phyloP scores from a whole-genome alignment of 164 flowering plant species.

The Aristolochia fimbriata region DNA sequence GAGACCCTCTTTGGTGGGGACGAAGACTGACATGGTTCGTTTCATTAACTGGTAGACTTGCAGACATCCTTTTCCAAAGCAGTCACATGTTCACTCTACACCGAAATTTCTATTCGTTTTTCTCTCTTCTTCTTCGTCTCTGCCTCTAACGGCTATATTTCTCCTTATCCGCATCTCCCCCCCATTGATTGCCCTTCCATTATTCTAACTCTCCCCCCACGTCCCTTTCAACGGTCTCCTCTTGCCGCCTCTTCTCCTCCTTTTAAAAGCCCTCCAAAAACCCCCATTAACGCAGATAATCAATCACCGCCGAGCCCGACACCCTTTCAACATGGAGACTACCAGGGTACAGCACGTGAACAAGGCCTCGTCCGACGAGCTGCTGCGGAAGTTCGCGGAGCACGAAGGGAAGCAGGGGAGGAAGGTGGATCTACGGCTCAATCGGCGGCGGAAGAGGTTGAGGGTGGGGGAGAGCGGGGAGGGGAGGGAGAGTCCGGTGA shows the following conservation, averaged over 20 bases:
- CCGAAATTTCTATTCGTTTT: too few species aligned
- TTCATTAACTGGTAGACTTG: too few species aligned
- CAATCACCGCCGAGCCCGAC: neutral
- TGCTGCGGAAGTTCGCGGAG: conserved; percentile 75
- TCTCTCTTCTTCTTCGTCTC: neutral
- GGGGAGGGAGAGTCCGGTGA: conserved; percentile 17
- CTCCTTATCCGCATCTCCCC: neutral
- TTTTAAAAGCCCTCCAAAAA: neutral
- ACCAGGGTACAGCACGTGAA: conserved; percentile 51
- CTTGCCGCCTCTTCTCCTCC: neutral
- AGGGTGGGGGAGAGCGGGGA: neutral
- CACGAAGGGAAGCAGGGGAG: conserved; percentile 9
- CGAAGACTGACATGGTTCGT: too few species aligned
- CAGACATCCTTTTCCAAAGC: too few species aligned
- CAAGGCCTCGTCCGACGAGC: conserved; percentile 65
- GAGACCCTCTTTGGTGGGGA: too few species aligned
- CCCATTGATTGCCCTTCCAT: neutral
- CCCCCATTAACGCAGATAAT: neutral
- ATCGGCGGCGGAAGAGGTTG: conserved; percentile 20
- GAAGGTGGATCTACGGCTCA: conserved; percentile 6
- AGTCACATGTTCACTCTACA: too few species aligned
- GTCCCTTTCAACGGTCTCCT: conserved; percentile 2
- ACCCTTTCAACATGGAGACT: conserved; percentile 15
- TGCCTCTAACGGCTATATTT: neutral
- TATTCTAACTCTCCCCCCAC: neutral